Conservation (phyloP, 768 basidiomycete species). For the Hemileccinum rubropunctum region DNA sequence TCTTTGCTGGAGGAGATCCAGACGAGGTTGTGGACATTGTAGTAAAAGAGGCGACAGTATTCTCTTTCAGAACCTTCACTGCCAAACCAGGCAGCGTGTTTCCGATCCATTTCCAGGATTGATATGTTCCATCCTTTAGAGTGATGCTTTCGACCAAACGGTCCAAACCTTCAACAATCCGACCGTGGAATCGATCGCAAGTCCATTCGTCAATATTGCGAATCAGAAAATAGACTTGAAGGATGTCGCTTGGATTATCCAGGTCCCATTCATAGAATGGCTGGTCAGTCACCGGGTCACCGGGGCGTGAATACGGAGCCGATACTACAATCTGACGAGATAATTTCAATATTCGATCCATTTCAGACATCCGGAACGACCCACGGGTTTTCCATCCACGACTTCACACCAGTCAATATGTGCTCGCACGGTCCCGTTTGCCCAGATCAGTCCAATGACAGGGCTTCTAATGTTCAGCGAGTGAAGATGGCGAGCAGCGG, state of each 20-base stretch:
- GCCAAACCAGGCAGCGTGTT: slow-evolving; percentile 21
- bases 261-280: slow-evolving; percentile 51
- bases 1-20: slow-evolving; percentile 27
- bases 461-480: slow-evolving; percentile 45
- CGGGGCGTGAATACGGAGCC: slow-evolving; percentile 40
- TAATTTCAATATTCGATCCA: not conserved
- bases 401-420: slow-evolving; percentile 54
- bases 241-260: slow-evolving; percentile 42
- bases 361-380: slow-evolving; percentile 11
- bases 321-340: slow-evolving; percentile 44
- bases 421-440: slow-evolving; percentile 48
- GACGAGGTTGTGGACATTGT: slow-evolving; percentile 29
- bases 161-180: slow-evolving; percentile 39
- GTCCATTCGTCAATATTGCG: slow-evolving; percentile 57
- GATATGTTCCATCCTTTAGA: slow-evolving; percentile 32
- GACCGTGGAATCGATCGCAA: slow-evolving; percentile 38
- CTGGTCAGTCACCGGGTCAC: slow-evolving; percentile 15
- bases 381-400: slow-evolving; percentile 34
- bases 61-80: slow-evolving; percentile 36
- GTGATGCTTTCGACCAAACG: slow-evolving; percentile 35
- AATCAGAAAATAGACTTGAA: slow-evolving; percentile 49
- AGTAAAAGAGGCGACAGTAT: slow-evolving; percentile 26
- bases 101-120: slow-evolving; percentile 50
- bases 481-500: slow-evolving; percentile 48
- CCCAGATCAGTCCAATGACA: slow-evolving; percentile 54